Conservation (phyloP, 2,329 filamentous ascomycete genomes). For the Zarea fungicola region DNA sequence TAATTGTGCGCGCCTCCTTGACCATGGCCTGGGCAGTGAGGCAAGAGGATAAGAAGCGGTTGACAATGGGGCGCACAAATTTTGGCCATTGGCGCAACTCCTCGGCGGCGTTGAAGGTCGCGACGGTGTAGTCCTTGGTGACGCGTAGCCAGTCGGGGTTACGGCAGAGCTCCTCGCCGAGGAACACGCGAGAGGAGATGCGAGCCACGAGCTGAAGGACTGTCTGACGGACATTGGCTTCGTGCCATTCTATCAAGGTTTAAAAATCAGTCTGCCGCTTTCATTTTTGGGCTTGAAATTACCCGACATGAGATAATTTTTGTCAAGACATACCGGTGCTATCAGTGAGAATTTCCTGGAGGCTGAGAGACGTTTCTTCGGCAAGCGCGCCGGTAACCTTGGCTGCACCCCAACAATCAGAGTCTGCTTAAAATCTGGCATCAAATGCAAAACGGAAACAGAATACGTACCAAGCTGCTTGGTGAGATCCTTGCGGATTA, state of each 20-base stretch:
- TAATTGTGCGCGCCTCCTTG: conserved; percentile 5
- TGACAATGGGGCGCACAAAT: conserved; percentile 40
- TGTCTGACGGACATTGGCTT: conserved; percentile 10
- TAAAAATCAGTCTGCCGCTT: no score
- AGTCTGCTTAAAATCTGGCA: no score
- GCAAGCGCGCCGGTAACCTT: conserved; percentile 13
- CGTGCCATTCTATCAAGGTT: conserved; percentile 18
- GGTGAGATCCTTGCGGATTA: conserved; percentile 16
- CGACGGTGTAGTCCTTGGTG: conserved; percentile 41
- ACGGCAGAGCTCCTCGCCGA: conserved; percentile 34
- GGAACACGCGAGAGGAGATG: conserved; percentile 31
- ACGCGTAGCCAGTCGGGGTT: conserved; percentile 40
- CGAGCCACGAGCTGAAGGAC: conserved; percentile 17
- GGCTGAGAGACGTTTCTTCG: conserved; percentile 7
- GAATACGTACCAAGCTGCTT: conserved; percentile 13
- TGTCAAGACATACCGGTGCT: no score
- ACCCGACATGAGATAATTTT: no score
- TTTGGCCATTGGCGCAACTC: conserved; percentile 36
- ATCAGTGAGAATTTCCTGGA: conserved; percentile 7
- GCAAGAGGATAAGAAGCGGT: conserved; percentile 37
- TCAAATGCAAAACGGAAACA: not conserved
- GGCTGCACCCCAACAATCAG: no score
- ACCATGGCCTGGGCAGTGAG: conserved; percentile 24
- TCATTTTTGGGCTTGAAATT: no score
- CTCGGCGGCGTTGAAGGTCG: conserved; percentile 26